These are phyloP conservation scores for Vitis hybrid DNA, from an alignment of 177 flowering plant genomes.

Conservation along the genomic window DNA sequence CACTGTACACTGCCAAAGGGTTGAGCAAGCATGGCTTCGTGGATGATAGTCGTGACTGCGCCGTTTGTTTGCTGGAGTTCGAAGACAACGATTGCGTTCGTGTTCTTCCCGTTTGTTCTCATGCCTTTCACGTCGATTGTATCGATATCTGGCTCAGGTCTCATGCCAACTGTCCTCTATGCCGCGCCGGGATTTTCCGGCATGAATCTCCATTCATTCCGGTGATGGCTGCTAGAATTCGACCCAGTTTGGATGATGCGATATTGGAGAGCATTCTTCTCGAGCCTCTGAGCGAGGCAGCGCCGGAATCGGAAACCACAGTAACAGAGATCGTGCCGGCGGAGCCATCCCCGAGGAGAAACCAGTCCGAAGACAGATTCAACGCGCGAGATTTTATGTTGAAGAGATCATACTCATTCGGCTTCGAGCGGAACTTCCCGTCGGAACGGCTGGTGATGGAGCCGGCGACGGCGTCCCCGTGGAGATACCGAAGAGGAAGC, in stretches of 20 bases:
- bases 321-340: conserved; percentile 38
- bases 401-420: conserved; percentile 90
- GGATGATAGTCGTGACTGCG: conserved; percentile 53
- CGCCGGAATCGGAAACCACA: conserved; percentile 16
- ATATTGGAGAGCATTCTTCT: conserved; percentile 38
- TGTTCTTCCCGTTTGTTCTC: conserved; percentile 79
- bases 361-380: conserved; percentile 31
- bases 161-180: conserved; percentile 93
- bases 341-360: conserved; percentile 30
- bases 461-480: conserved; percentile 73
- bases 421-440: conserved; percentile 72
- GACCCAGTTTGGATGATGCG: conserved; percentile 75
- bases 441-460: conserved; percentile 63
- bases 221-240: conserved; percentile 83
- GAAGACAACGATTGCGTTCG: conserved; percentile 84
- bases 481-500: conserved; percentile 59
- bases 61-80: conserved; percentile 88
- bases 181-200: conserved; percentile 75
- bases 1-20: conserved; percentile 43
- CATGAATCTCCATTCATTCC: conserved; percentile 79
- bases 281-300: conserved; percentile 30
- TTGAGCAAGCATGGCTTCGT: conserved; percentile 10
- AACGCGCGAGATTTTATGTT: conserved; percentile 45
- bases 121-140: conserved; percentile 91
- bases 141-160: conserved; percentile 91